phyloP scores from a whole-genome alignment of 352 stramenopile species.

The Pythium aquatile region DNA sequence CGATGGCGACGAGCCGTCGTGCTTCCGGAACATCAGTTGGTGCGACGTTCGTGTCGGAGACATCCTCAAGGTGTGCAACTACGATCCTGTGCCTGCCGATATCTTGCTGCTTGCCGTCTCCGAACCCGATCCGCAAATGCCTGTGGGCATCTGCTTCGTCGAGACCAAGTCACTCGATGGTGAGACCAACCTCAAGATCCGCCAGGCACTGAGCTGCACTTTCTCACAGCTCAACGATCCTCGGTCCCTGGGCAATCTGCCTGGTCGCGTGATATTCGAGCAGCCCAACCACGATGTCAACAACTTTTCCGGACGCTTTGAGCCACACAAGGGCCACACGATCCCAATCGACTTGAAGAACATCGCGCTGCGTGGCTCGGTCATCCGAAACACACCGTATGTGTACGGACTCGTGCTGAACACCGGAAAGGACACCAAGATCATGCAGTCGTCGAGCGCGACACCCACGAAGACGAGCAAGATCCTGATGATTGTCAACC shows the following conservation, averaged over 20 bases:
- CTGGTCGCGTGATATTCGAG: conserved; percentile 69
- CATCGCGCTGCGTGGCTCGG: conserved; percentile 69
- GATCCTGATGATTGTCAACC: conserved; percentile 83
- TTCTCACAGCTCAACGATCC: conserved; percentile 82
- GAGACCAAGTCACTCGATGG: conserved; percentile 87
- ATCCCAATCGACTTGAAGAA: conserved; percentile 88
- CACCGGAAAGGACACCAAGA: conserved; percentile 82
- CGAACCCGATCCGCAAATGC: conserved; percentile 54
- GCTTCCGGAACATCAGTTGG: conserved; percentile 62
- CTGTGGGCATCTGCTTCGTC: conserved; percentile 82
- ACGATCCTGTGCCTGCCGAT: conserved; percentile 83
- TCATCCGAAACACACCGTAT: conserved; percentile 84
- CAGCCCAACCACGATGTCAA: conserved; percentile 89
- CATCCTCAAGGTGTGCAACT: conserved; percentile 86
- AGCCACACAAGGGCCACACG: conserved; percentile 67
- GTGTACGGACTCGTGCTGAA: conserved; percentile 83
- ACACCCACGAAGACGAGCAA: conserved; percentile 80
- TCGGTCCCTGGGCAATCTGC: conserved; percentile 57
- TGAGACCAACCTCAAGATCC: conserved; percentile 87
- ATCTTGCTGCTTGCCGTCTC: conserved; percentile 73
- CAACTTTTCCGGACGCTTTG: conserved; percentile 75
- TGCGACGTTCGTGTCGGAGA: conserved; percentile 69
- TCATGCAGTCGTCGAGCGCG: conserved; percentile 82
- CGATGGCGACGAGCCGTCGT: conserved; percentile 36
- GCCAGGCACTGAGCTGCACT: conserved; percentile 76